Evolutionary conservation across 1,284 basidiomycete genomes (phyloP).

Genomic region (Mycena citricolor): DNA sequence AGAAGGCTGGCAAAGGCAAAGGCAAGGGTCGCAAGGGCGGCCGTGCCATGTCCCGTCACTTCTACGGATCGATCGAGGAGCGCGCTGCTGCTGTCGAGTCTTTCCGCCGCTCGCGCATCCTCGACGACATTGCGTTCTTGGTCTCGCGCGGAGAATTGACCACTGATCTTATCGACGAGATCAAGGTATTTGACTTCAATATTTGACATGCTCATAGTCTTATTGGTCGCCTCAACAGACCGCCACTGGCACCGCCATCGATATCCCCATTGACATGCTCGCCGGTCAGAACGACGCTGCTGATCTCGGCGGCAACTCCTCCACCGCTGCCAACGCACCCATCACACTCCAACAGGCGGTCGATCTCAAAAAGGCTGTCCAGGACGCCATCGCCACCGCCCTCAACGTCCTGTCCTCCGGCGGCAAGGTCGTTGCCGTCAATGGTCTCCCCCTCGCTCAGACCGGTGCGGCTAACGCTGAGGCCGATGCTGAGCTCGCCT

Average conservation of each 20-base stretch:
- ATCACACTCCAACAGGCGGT: constrained; percentile 23
- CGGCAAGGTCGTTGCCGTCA: constrained; percentile 8
- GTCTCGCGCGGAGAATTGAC: constrained; percentile 24
- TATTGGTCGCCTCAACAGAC: constrained; percentile 11
- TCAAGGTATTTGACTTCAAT: constrained; percentile 17
- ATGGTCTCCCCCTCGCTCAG: constrained; percentile 8
- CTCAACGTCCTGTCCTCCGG: constrained; percentile 16
- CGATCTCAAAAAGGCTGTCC: constrained; percentile 26
- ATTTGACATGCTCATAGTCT: not conserved
- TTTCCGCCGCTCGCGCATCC: constrained; percentile 14
- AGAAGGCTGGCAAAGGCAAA: constrained; percentile 2
- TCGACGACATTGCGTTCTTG: constrained; percentile 16
- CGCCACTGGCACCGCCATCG: constrained; percentile 25
- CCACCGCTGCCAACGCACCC: constrained; percentile 15
- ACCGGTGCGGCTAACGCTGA: constrained; percentile 13
- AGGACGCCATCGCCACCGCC: constrained; percentile 21
- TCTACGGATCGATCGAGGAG: constrained; percentile 10
- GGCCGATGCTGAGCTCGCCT: constrained; percentile 11
- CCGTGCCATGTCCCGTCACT: constrained; percentile 13
- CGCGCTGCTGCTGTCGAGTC: constrained; percentile 13
- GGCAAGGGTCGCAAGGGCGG: constrained; percentile 3
- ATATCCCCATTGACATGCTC: constrained; percentile 27
- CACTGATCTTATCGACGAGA: constrained; percentile 25
- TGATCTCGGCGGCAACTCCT: constrained; percentile 25
- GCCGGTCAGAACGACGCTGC: constrained; percentile 24